Evolutionary conservation across 1,284 basidiomycete species (phyloP), one percentile per base, ranked within the genome.

Genomic region (Pisolithus thermaeus): DNA sequence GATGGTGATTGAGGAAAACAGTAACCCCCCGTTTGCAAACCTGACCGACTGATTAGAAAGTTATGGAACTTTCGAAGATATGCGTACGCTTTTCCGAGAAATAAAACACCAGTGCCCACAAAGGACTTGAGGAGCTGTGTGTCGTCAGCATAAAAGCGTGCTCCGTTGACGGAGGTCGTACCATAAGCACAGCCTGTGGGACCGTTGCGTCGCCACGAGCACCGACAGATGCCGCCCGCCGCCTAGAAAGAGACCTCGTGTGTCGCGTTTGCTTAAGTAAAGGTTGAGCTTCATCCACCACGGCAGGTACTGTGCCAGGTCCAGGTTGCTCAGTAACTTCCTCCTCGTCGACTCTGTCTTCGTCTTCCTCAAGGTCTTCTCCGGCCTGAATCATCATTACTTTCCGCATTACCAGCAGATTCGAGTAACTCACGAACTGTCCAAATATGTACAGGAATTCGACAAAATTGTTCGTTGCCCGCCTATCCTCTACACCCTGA

Each of bases 41-140:
- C 90, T 92, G 54, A 27, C 38, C 4, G n/a, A 50, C 44, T 54
- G 54, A 18, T 62, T 51, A 43, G 41, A 40, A 20, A 8, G 27
- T 44, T 43, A 46, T 35, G 38, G 20, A 25, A 47, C 38, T 20
- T 22, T 25, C 38, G 38, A 4, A 23, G 53, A 48, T 37, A 35
- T 7, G 74, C 85, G 63, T 66, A 86, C 79, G 87, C 96, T 73
- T 94, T 97, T 53, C 93, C 97, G 47, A 99, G 80, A 75, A 99
- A 99, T 25, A 99, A 71, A 11, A 99, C 87, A 32, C 96, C 96
- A 8, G 96, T 99, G 20, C 96, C 96, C 47, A 99, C 87, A 64
- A 99, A 99, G 0, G 92, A 88, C 70, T 99, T 98, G 55, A 97
- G 72, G 52, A 97, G 71, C 92, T 93, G 56, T 22, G 39, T 39